Percentiles rank a stretch among this genome's conserved stretches.
Conservation (phyloP, 805 yeast species). For the Cyberlindnera nakhonratchasimensis region DNA sequence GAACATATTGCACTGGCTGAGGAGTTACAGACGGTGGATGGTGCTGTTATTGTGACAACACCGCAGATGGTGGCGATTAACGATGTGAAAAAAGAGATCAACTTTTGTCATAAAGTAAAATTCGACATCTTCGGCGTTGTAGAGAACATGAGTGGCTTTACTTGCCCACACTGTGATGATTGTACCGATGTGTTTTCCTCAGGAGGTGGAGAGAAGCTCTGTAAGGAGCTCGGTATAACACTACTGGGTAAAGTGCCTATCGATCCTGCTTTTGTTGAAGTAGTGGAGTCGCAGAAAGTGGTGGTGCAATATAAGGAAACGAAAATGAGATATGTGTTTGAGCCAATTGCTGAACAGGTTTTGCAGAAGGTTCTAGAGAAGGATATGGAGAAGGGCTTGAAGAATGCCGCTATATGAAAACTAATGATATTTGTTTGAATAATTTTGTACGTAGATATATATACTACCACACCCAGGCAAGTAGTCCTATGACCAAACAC, state of each 20-base stretch:
- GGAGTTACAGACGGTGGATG: constrained; percentile 77
- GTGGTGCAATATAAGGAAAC: constrained; percentile 11
- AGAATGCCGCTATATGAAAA: not conserved
- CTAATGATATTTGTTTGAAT: not conserved
- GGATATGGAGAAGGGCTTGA: not conserved
- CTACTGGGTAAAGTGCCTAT: constrained; percentile 89
- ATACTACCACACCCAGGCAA: not conserved
- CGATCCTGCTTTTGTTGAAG: constrained; percentile 84
- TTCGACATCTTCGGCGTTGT: constrained; percentile 79
- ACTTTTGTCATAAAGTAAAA: constrained; percentile 84
- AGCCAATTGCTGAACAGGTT: constrained; percentile 12
- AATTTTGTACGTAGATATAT: not conserved
- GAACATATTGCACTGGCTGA: constrained; percentile 98
- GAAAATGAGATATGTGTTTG: constrained; percentile 15
- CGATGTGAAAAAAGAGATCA: constrained; percentile 91
- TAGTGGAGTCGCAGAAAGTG: constrained; percentile 61
- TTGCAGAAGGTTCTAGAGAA: constrained; percentile 6
- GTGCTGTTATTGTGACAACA: constrained; percentile 93
- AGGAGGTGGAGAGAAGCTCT: constrained; percentile 83
- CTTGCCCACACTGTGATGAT: constrained; percentile 91
- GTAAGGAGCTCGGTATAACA: constrained; percentile 57
- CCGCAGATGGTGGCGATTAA: constrained; percentile 93
- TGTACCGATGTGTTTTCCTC: constrained; percentile 88
- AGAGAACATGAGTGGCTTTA: constrained; percentile 96
- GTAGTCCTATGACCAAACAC: not conserved